Evolutionary conservation across 139 green algal species (phyloP).

Genomic region (Nannochloris sp.): DNA sequence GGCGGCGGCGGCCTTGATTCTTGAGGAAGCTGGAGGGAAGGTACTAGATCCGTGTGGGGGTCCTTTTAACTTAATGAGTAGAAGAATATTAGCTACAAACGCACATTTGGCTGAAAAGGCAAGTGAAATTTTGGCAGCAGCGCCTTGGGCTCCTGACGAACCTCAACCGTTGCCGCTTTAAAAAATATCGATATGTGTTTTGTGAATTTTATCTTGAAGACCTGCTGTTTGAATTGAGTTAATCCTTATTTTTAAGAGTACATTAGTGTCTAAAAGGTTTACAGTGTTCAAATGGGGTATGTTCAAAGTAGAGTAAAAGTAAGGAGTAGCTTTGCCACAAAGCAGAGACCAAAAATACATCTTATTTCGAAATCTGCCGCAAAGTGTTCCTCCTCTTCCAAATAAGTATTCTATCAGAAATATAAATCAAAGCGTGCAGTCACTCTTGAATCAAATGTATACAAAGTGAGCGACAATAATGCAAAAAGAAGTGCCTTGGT

Average conservation of each 20-base stretch:
- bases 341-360: no score
- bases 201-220: conserved; percentile 6
- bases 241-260: no score
- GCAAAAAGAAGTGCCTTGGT: background rate
- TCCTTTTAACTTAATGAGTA: conserved; percentile 65
- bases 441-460: no score
- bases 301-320: no score
- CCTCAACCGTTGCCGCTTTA: background rate
- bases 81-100: conserved; percentile 70
- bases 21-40: conserved; percentile 73
- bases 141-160: background rate
- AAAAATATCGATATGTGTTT: conserved; percentile 1
- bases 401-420: no score
- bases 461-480: background rate
- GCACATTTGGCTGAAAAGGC: conserved; percentile 27
- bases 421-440: no score
- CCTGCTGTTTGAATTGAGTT: background rate
- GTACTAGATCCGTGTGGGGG: conserved; percentile 73
- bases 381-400: no score
- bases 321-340: no score
- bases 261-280: no score
- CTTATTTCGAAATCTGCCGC: no score
- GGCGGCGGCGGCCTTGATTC: conserved; percentile 46
- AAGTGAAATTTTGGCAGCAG: background rate
- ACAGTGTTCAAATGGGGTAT: no score